Conservation (phyloP, 2,329 filamentous ascomycete species). For the Herpomyces periplanetae region DNA sequence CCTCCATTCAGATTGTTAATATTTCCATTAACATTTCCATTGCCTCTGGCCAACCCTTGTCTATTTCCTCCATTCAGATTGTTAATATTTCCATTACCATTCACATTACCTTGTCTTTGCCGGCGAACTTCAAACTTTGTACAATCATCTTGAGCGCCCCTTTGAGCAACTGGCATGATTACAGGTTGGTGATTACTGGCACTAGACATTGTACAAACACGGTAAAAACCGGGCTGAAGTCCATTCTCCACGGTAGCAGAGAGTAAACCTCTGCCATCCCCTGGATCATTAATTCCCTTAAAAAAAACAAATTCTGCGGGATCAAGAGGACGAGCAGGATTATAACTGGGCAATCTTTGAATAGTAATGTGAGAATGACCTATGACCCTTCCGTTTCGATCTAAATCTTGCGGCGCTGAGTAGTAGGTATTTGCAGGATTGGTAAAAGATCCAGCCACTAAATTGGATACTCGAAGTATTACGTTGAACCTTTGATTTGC, state of each 20-base stretch:
- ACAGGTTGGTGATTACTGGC: constrained; percentile 22
- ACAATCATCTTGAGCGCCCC: constrained; percentile 24
- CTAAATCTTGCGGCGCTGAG: constrained; percentile 14
- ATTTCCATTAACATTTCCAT: constrained; percentile 1
- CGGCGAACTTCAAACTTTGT: constrained; percentile 10
- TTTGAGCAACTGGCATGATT: constrained; percentile 20
- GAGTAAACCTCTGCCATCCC: constrained; percentile 15
- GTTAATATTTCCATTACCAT: not conserved
- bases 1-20: constrained; percentile 1
- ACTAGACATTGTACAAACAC: constrained; percentile 20
- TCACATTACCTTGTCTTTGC: no score
- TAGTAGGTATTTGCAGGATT: constrained; percentile 16
- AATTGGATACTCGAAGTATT: constrained; percentile 11
- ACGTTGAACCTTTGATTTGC: constrained; percentile 11
- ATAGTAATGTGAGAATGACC: constrained; percentile 18
- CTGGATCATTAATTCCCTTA: constrained; percentile 18
- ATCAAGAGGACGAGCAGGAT: constrained; percentile 13
- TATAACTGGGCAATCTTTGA: constrained; percentile 13
- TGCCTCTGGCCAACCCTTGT: constrained; percentile 1
- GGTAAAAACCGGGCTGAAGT: constrained; percentile 20
- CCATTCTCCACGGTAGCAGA: constrained; percentile 15
- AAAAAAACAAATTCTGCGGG: constrained; percentile 15
- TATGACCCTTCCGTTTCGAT: constrained; percentile 12
- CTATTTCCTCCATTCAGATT: not conserved
- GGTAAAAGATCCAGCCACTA: constrained; percentile 14